phyloP scores from a whole-genome alignment of 352 stramenopile genomes.

The Pythium coloratum region DNA sequence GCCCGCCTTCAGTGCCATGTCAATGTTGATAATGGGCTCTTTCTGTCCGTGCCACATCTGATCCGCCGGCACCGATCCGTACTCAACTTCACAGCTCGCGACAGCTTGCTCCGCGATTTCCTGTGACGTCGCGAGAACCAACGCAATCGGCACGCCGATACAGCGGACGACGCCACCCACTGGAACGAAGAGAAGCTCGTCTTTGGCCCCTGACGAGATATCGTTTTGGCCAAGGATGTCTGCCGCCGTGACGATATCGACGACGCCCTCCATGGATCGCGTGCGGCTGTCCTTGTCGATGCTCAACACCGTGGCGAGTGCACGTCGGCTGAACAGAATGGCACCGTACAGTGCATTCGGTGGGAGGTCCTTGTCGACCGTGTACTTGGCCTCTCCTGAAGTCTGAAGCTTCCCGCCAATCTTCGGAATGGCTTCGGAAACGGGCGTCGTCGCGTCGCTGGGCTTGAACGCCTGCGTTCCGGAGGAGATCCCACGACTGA shows the following conservation, averaged over 20 bases:
- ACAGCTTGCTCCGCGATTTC: conserved; percentile 35
- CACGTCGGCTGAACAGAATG: conserved; percentile 33
- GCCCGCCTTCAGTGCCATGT: conserved; percentile 31
- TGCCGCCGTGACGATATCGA: conserved; percentile 38
- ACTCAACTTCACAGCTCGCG: conserved; percentile 33
- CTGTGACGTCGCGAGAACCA: conserved; percentile 42
- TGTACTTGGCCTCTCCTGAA: conserved; percentile 48
- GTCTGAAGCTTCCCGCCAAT: conserved; percentile 38
- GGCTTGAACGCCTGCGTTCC: conserved; percentile 36
- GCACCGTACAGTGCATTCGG: conserved; percentile 32
- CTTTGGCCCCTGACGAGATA: conserved; percentile 22
- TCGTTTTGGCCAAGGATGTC: conserved; percentile 40
- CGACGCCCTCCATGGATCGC: conserved; percentile 29
- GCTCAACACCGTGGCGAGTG: conserved; percentile 23
- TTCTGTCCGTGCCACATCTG: conserved; percentile 34
- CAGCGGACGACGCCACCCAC: conserved; percentile 40
- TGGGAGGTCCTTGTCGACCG: conserved; percentile 33
- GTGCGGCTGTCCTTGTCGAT: conserved; percentile 32
- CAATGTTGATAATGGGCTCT: conserved; percentile 39
- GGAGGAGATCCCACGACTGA: conserved; percentile 25
- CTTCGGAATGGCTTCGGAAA: conserved; percentile 41
- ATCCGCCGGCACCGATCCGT: conserved; percentile 25
- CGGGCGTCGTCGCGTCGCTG: conserved; percentile 25
- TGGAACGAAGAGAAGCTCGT: conserved; percentile 47
- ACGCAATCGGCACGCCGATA: conserved; percentile 36